These are phyloP conservation scores for Dactylellina sp. DNA, from an alignment of 2,329 filamentous ascomycete genomes.

Conservation along the genomic window DNA sequence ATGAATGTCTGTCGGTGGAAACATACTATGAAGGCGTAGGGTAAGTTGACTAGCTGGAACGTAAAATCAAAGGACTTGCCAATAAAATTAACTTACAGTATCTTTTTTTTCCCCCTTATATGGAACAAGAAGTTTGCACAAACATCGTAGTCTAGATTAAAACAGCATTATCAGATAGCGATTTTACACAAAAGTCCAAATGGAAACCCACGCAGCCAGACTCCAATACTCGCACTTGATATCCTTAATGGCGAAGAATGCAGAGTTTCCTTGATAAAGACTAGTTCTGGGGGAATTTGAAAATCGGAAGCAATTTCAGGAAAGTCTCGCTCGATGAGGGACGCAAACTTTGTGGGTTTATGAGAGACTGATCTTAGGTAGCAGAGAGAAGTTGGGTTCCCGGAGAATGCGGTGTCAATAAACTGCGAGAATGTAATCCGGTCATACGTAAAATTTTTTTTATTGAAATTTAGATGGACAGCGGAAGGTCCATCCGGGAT, in stretches of 20 bases:
- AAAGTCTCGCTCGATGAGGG: conserved; percentile 76
- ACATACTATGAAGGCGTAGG: too few species aligned
- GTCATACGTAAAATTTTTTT: conserved; percentile 83
- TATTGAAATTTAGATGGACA: conserved; percentile 80
- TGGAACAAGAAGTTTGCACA: conserved; percentile 90
- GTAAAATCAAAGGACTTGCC: not conserved
- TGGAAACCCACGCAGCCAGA: conserved; percentile 76
- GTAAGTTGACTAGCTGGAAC: too few species aligned
- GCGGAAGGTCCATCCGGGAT: conserved; percentile 60
- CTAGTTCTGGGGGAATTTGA: conserved; percentile 72
- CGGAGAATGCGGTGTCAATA: conserved; percentile 67
- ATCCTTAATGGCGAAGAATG: conserved; percentile 85
- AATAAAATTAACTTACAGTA: conserved; percentile 41
- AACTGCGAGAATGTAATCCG: conserved; percentile 77
- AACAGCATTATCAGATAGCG: conserved; percentile 12
- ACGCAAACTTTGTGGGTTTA: conserved; percentile 43
- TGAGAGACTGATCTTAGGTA: conserved; percentile 44
- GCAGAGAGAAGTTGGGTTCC: conserved; percentile 6
- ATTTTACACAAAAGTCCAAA: conserved; percentile 16
- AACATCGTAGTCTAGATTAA: conserved; percentile 68
- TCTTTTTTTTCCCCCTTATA: conserved; percentile 76
- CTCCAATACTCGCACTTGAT: conserved; percentile 77
- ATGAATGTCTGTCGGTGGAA: conserved; percentile 79
- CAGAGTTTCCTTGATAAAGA: conserved; percentile 70
- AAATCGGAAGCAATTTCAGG: conserved; percentile 78